Conservation (phyloP, 163 green algal genomes). For the Prototheca wickerhamii region DNA sequence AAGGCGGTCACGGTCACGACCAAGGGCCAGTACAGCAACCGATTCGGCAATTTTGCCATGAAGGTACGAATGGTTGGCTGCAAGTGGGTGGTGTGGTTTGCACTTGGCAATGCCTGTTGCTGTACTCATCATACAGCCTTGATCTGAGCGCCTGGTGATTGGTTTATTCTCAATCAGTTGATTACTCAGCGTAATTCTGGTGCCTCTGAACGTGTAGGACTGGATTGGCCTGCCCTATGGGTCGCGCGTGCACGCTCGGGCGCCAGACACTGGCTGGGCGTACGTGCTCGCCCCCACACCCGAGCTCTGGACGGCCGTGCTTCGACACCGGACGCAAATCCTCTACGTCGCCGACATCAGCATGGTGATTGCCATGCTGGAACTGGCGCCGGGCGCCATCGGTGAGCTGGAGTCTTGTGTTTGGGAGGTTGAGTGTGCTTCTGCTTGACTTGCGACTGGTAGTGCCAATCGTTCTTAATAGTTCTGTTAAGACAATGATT, state of each 20-base stretch:
- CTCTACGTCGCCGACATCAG: conserved; percentile 92
- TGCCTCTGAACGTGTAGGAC: conserved; percentile 55
- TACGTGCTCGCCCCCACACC: conserved; percentile 80
- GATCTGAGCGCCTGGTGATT: no score
- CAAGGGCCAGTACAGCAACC: conserved; percentile 40
- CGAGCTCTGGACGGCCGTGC: conserved; percentile 90
- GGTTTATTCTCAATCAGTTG: no score
- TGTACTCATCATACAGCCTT: no score
- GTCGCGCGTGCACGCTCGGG: conserved; percentile 36
- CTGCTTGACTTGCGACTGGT: no score
- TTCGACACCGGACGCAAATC: conserved; percentile 94
- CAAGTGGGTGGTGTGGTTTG: no score
- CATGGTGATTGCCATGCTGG: conserved; percentile 68
- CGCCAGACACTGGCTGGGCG: conserved; percentile 51
- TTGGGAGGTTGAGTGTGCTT: no score
- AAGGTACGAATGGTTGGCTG: conserved; percentile 36
- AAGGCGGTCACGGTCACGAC: conserved; percentile 51
- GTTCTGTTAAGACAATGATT: no score
- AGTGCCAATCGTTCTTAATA: no score
- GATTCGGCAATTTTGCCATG: conserved; percentile 57
- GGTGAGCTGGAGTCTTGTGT: no score
- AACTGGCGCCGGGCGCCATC: conserved; percentile 68
- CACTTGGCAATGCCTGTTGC: no score
- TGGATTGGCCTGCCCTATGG: conserved; percentile 77
- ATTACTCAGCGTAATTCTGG: no score